These are phyloP conservation scores for Meripilus lineatus DNA, from an alignment of 1,284 basidiomycete species.

Conservation along the genomic window DNA sequence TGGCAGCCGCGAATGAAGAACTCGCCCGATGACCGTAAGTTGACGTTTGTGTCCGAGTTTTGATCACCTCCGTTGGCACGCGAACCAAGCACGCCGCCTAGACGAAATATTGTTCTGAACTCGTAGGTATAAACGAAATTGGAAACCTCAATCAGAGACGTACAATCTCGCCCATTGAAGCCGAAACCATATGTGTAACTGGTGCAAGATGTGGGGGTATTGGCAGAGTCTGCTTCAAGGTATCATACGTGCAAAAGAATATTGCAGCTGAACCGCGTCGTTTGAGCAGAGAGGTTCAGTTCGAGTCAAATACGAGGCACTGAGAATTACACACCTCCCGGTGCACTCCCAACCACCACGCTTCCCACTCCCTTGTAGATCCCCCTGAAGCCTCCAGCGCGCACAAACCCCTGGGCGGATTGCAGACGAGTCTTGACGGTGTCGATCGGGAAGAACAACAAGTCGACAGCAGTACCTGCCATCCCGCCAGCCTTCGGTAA, in stretches of 20 bases:
- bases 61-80: conserved; percentile 93
- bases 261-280: conserved; percentile 64
- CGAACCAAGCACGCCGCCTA: conserved; percentile 90
- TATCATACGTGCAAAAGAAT: conserved; percentile 96
- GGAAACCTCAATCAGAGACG: conserved; percentile 26
- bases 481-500: conserved; percentile 70
- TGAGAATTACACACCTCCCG: conserved; percentile 69
- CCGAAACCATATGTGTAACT: conserved; percentile 77
- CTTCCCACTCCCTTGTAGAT: conserved; percentile 95
- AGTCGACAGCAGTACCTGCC: conserved; percentile 88
- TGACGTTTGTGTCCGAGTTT: conserved; percentile 78
- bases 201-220: conserved; percentile 54
- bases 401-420: conserved; percentile 80
- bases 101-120: conserved; percentile 16
- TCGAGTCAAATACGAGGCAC: neutral
- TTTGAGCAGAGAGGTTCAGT: neutral
- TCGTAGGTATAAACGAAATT: conserved; percentile 16
- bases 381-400: conserved; percentile 86
- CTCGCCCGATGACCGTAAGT: conserved; percentile 51
- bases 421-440: conserved; percentile 96
- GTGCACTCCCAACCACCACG: conserved; percentile 93
- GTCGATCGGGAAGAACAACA: conserved; percentile 96
- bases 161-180: conserved; percentile 83
- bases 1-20: conserved; percentile 43
- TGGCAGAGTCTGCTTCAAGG: conserved; percentile 74